Evolutionary conservation across 345 rosid species (phyloP).

Genomic region (Eucalyptus decipiens): DNA sequence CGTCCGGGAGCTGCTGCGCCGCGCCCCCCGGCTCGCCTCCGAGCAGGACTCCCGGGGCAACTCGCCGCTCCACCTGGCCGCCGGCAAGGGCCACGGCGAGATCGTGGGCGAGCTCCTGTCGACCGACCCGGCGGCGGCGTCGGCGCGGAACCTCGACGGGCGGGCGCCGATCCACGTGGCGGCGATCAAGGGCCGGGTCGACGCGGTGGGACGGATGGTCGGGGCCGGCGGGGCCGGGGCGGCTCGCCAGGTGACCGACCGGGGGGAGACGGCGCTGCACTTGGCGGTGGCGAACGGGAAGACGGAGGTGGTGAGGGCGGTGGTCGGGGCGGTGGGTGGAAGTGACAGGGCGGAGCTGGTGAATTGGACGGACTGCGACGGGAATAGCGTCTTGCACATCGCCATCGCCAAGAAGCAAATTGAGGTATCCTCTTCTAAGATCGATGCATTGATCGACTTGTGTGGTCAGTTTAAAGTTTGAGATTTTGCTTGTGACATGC

Average conservation of each 20-base stretch:
- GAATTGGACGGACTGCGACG: not conserved
- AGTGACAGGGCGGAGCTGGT: not conserved
- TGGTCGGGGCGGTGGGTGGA: not conserved
- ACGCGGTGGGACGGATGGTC: not conserved
- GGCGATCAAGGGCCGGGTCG: conserved; percentile 8
- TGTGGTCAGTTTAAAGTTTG: not conserved
- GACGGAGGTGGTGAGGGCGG: not conserved
- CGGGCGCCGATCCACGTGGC: conserved; percentile 9
- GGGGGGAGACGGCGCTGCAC: conserved; percentile 9
- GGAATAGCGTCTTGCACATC: not conserved
- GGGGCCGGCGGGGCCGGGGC: not conserved
- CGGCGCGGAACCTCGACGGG: conserved; percentile 5
- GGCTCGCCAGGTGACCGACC: not conserved
- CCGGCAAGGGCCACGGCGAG: conserved; percentile 9
- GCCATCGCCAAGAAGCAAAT: conserved; percentile 1
- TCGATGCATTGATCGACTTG: not conserved
- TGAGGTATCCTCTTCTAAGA: not conserved
- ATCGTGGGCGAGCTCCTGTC: not conserved
- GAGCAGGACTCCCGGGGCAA: conserved; percentile 4
- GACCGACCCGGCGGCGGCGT: not conserved
- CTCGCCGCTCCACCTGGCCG: conserved; percentile 20
- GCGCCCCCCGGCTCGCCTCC: not conserved
- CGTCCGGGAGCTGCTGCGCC: conserved; percentile 3
- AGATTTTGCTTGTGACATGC: not conserved
- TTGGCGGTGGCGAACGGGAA: not conserved